Base-by-base conservation (phyloP, 495 filamentous ascomycete genomes). In the Pyrenula massariospora region DNA sequence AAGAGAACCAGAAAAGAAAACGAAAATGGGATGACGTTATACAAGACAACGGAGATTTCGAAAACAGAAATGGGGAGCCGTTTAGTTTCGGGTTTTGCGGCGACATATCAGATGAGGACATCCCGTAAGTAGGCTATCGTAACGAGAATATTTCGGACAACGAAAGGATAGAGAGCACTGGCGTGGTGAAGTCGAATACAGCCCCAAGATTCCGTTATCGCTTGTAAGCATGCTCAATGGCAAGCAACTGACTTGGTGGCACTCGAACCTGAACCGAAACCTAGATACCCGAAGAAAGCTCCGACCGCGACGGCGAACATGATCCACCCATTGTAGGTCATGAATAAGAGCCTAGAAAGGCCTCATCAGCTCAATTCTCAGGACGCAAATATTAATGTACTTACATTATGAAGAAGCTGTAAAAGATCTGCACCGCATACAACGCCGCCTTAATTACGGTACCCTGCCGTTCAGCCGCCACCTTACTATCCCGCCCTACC, bases 331-430 rank as follows among this genome's bases (percentile, higher is more conserved):
- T 99, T 99, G 69, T 99, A 99, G 1, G 94, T 99, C 93, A 99
- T 99, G 72, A 99, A 99, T 21, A 99, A 75, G 59, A 99, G 74
- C 93, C 93, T 98, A 50, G 50, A 19, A 11, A 11, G 19, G 42
- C 11, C 42, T 48, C 42, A 48, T 48, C 19, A 48, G 19, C 42
- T 48, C 42, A 48, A 48, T 11, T 48, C 11, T 48, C 11, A 19
- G 11, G 19, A 48, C 42, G 42, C 11, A 19, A 11, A 11, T n/a
- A n/a, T n/a, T n/a, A 25, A 15, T 53, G 15, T 3, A 87, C 90
- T 84, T 64, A 97, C 93, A 99, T 99, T 63, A 99, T 94, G 73
- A 99, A 97, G 63, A 99, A 96, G 52, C 90, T 92, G 72, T 99
- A 99, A 65, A 96, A 99, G 55, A 91, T 92, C 78, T 99, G 93